Base-by-base conservation (phyloP, 495 filamentous ascomycete species). In the Penicillium alfredii region DNA sequence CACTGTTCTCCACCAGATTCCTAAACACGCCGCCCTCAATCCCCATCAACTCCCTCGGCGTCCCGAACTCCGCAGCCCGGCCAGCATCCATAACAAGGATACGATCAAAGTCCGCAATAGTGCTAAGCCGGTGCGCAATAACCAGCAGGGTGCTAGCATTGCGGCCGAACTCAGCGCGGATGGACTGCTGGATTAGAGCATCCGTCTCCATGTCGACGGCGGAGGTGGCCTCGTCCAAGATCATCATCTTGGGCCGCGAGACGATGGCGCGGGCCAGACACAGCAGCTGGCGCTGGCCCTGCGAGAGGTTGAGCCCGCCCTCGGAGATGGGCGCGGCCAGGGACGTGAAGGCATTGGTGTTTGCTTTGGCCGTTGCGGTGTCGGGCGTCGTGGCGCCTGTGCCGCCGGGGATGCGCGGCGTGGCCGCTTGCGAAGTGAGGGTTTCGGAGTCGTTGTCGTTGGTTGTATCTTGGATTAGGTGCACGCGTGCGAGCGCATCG, bases 191-290 rank as follows among this genome's bases (percentile, higher is more conserved):
- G 44, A 95, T 92, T 10, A 89, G 63, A 4, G 73, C 66, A 56
- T 95, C 88, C 0, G 85, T 92, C 23, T 79, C 74, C 80, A 86
- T 88, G 58, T 94, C 88, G 4, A 95, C 86, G 3, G 88, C 84
- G 4, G 78, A 83, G 0, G 88, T 95, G 0, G 88, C 88, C 61
- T 95, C 88, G 52, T 95, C 88, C 7, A 95, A 71, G 6, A 95
- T 78, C 74, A 95, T 82, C 41, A 95, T 81, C 48, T 84, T 84
- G 8, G 86, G 85, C 0, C 78, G 73, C 4, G 77, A 68, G 19
- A 93, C 79, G 49, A 94, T 90, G 22, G 88, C 88, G 4, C 88
- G 81, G 0, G 88, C 88, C 1, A 95, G 78, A 47, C 87, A 92
- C 8, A 95, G 74, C 1, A 94, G 83, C 51, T 95, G 88, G 4